Evolutionary conservation across 805 yeast species (phyloP).

Genomic region (Candida montana): DNA sequence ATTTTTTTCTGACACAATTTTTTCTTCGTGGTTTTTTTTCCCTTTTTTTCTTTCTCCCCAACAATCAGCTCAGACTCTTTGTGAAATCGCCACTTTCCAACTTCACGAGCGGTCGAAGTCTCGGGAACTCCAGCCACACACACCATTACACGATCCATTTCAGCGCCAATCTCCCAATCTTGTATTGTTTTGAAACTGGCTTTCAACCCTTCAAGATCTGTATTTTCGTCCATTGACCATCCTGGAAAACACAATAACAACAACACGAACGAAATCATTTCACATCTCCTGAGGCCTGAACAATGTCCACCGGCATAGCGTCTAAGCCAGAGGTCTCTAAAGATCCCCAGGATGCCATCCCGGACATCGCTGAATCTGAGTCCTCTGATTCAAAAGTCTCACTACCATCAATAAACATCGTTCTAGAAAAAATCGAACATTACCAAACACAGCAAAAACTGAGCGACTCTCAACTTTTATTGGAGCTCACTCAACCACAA

Average conservation of each 20-base stretch:
- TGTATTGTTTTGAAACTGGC: background rate
- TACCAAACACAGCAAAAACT: constrained; percentile 25
- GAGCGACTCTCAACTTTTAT: constrained; percentile 24
- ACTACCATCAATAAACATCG: constrained; percentile 24
- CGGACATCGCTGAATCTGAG: background rate
- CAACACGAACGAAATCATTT: background rate
- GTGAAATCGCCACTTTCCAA: too few relatives aligned
- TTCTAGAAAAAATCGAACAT: constrained; percentile 22
- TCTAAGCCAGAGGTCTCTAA: background rate
- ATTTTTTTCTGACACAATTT: constrained; percentile 15
- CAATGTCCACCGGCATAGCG: background rate
- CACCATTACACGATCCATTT: too few relatives aligned
- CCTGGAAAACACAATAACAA: background rate
- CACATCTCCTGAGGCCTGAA: background rate
- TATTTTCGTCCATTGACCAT: background rate
- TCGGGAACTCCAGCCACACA: too few relatives aligned
- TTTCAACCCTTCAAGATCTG: background rate
- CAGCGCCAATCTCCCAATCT: too few relatives aligned
- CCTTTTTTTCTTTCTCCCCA: background rate
- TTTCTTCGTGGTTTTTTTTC: background rate
- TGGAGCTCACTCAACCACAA: constrained; percentile 21
- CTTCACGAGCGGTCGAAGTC: too few relatives aligned
- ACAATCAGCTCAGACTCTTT: too few relatives aligned
- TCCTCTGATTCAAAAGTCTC: constrained; percentile 2
- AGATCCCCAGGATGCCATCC: background rate